phyloP scores from a whole-genome alignment of 352 stramenopile species.

The Globisporangium radiosum region DNA sequence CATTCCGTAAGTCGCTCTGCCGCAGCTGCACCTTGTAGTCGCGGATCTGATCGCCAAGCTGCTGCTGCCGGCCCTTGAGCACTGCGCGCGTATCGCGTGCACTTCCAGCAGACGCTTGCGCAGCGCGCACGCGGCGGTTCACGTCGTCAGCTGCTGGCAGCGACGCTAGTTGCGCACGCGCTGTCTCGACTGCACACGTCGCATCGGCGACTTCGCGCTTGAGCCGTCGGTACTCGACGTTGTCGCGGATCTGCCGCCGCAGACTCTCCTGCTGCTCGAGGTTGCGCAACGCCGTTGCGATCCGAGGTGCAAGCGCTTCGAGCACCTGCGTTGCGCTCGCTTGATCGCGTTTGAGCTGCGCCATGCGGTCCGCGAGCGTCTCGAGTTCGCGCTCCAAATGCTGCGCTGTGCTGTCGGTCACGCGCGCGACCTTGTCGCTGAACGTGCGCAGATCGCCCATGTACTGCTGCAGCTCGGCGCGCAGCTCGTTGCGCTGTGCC shows the following conservation, averaged over 20 bases:
- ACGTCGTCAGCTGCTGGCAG: slow-evolving; percentile 49
- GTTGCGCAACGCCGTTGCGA: slow-evolving; percentile 27
- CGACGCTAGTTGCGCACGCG: slow-evolving; percentile 39
- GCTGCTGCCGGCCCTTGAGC: slow-evolving; percentile 41
- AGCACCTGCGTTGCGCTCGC: slow-evolving; percentile 26
- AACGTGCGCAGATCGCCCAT: slow-evolving; percentile 38
- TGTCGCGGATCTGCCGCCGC: slow-evolving; percentile 73
- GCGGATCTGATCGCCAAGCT: slow-evolving; percentile 48
- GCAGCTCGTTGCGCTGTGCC: slow-evolving; percentile 21
- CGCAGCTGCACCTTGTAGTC: slow-evolving; percentile 55
- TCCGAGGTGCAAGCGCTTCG: slow-evolving; percentile 41
- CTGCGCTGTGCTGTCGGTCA: slow-evolving; percentile 30
- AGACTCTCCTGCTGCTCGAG: slow-evolving; percentile 45
- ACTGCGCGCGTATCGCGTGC: slow-evolving; percentile 29
- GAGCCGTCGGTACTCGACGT: slow-evolving; percentile 59
- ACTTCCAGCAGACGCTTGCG: slow-evolving; percentile 22
- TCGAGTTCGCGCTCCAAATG: slow-evolving; percentile 41
- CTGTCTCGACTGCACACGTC: slow-evolving; percentile 23
- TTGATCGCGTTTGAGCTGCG: slow-evolving; percentile 38
- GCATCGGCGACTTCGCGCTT: slow-evolving; percentile 44
- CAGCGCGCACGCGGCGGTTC: slow-evolving; percentile 28
- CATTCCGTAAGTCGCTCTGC: slow-evolving; percentile 80
- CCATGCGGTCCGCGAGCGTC: slow-evolving; percentile 29
- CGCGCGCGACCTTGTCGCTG: slow-evolving; percentile 31
- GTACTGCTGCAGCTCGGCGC: slow-evolving; percentile 31